Percentiles rank a stretch among this genome's conserved stretches.
Evolutionary conservation across 306 rosid genomes (phyloP).

Genomic region (Glycine latifolia): DNA sequence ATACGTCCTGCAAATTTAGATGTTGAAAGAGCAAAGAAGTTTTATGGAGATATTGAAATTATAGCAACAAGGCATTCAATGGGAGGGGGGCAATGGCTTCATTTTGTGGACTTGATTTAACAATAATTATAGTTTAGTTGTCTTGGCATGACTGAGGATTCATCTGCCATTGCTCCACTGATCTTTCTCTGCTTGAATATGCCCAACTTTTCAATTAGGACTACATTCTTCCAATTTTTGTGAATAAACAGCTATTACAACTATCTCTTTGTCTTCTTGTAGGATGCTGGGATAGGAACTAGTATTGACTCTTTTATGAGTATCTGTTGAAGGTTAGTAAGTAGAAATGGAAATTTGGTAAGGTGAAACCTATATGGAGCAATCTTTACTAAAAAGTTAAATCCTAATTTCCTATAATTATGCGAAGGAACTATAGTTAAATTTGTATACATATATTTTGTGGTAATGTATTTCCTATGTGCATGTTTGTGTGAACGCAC

Average conservation of each 20-base stretch:
- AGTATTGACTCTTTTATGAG: constrained; percentile 99
- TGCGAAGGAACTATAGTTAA: constrained; percentile 16
- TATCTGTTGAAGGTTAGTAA: constrained; percentile 85
- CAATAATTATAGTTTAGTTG: constrained; percentile 58
- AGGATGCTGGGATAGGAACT: constrained; percentile 99
- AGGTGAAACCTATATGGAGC: constrained; percentile 39
- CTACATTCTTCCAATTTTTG: neutral
- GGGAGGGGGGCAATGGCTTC: constrained; percentile 99
- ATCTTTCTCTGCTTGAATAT: constrained; percentile 14
- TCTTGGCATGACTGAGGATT: constrained; percentile 17
- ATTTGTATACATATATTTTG: constrained; percentile 9
- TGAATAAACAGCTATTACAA: constrained; percentile 13
- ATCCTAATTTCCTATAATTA: neutral
- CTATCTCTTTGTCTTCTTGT: constrained; percentile 53
- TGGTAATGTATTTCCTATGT: neutral
- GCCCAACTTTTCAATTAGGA: neutral
- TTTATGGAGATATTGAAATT: constrained; percentile 74
- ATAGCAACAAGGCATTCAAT: constrained; percentile 89
- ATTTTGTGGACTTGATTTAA: constrained; percentile 92
- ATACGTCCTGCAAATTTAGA: constrained; percentile 80
- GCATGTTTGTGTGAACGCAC: no score
- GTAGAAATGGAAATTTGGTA: constrained; percentile 36
- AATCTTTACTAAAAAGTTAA: constrained; percentile 16
- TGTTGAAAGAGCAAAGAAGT: constrained; percentile 70
- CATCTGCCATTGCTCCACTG: neutral